Conservation (phyloP, 352 stramenopile genomes). For the Globisporangium alternatum region DNA sequence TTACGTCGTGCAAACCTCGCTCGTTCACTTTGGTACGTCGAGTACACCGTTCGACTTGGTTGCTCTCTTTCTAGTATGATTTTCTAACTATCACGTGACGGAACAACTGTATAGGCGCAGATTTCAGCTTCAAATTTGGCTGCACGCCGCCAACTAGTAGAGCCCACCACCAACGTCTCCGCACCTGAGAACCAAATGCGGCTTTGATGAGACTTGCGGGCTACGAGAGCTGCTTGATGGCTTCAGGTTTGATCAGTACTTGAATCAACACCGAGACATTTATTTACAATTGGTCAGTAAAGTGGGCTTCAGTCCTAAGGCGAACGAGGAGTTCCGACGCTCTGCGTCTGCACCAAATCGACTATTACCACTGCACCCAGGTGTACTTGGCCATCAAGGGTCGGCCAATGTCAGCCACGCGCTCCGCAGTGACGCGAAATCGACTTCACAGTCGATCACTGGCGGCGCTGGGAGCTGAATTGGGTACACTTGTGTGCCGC, state of each 20-base stretch:
- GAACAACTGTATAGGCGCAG: neutral
- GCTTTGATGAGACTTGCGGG: neutral
- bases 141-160: neutral
- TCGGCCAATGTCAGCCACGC: neutral
- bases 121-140: constrained; percentile 13
- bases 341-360: neutral
- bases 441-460: neutral
- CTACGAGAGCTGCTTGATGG: neutral
- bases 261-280: neutral
- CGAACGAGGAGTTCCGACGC: neutral
- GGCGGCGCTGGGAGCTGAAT: neutral
- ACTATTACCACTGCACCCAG: neutral
- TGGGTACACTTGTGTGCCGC: neutral
- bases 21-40: constrained; percentile 2
- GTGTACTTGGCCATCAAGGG: neutral
- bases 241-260: neutral
- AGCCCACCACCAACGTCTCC: neutral
- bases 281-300: neutral
- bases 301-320: neutral
- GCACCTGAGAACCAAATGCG: neutral
- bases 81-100: neutral
- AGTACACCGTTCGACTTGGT: neutral
- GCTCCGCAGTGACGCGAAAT: neutral
- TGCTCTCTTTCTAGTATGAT: neutral
- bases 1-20: constrained; percentile 4